phyloP scores from a whole-genome alignment of 164 flowering plant genomes.

The Dillenia suffruticosa region DNA sequence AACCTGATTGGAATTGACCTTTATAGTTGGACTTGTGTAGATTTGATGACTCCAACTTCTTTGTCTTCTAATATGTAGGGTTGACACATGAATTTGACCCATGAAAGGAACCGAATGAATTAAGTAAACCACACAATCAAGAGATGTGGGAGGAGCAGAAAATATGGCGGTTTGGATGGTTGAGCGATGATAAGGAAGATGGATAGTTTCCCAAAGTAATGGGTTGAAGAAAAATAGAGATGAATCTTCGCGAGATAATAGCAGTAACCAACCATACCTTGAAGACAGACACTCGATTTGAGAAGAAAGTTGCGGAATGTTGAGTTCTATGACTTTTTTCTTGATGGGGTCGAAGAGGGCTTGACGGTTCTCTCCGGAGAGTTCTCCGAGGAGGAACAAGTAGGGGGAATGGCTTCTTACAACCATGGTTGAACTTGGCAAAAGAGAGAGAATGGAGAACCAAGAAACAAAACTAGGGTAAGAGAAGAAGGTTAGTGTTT shows the following conservation, averaged over 20 bases:
- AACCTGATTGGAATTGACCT: not conserved
- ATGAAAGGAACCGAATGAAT: not conserved
- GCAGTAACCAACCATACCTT: constrained; percentile 3
- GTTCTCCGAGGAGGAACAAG: constrained; percentile 1
- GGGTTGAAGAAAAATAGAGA: constrained; percentile 13
- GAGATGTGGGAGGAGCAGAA: constrained; percentile 9
- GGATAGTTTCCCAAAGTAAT: not conserved
- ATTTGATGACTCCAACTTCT: not conserved
- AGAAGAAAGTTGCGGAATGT: constrained; percentile 2
- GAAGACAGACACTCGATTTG: constrained; percentile 8
- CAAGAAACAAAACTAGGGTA: no score
- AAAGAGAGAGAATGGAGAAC: no score
- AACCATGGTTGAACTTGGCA: no score
- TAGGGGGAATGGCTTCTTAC: no score
- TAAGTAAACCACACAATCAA: not conserved
- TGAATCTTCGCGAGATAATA: not conserved
- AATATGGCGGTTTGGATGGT: constrained; percentile 1
- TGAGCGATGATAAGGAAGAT: constrained; percentile 3
- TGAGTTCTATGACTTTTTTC: not conserved
- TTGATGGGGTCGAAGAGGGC: constrained; percentile 2
- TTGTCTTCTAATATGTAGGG: not conserved
- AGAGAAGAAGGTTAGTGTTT: no score
- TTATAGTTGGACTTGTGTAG: not conserved
- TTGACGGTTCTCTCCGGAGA: not conserved
- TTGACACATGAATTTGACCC: not conserved